Evolutionary conservation across 148 eudicot genomes (phyloP).

Genomic region (Euryodendron excelsum): DNA sequence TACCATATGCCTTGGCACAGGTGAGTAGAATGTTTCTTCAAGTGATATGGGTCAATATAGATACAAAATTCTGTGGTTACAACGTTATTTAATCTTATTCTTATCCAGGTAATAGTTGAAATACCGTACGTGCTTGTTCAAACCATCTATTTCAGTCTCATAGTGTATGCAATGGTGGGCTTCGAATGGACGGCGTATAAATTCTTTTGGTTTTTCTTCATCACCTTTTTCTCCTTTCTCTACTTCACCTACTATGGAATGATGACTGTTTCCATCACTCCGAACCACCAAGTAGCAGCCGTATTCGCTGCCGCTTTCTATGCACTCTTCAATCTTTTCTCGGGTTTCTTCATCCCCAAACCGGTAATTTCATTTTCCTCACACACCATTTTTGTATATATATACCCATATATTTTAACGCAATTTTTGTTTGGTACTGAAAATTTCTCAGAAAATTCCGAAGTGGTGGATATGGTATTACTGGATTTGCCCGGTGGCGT

Average conservation of each 20-base stretch:
- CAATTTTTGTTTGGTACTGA: neutral
- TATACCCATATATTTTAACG: neutral
- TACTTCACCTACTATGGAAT: slow-evolving; percentile 97
- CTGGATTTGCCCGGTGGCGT: slow-evolving; percentile 94
- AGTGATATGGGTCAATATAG: neutral
- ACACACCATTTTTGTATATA: neutral
- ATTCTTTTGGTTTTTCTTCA: slow-evolving; percentile 90
- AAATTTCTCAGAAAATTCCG: slow-evolving; percentile 77
- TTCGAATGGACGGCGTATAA: slow-evolving; percentile 81
- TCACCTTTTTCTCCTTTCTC: slow-evolving; percentile 75
- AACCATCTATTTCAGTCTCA: slow-evolving; percentile 54
- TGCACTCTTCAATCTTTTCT: slow-evolving; percentile 85
- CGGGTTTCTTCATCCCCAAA: slow-evolving; percentile 94
- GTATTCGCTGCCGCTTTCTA: slow-evolving; percentile 92
- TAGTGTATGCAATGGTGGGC: slow-evolving; percentile 89
- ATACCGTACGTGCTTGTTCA: slow-evolving; percentile 77
- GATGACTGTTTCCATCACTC: slow-evolving; percentile 98
- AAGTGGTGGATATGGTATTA: slow-evolving; percentile 99
- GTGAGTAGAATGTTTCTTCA: slow-evolving; percentile 24
- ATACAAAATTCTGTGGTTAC: too few relatives aligned
- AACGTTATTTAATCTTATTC: neutral
- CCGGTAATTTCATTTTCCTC: slow-evolving; percentile 53
- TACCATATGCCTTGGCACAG: slow-evolving; percentile 90
- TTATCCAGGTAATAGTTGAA: slow-evolving; percentile 69
- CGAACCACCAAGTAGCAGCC: slow-evolving; percentile 91